phyloP scores from a whole-genome alignment of 1,139 yeast genomes.

The Lodderomyces parapsilosis region DNA sequence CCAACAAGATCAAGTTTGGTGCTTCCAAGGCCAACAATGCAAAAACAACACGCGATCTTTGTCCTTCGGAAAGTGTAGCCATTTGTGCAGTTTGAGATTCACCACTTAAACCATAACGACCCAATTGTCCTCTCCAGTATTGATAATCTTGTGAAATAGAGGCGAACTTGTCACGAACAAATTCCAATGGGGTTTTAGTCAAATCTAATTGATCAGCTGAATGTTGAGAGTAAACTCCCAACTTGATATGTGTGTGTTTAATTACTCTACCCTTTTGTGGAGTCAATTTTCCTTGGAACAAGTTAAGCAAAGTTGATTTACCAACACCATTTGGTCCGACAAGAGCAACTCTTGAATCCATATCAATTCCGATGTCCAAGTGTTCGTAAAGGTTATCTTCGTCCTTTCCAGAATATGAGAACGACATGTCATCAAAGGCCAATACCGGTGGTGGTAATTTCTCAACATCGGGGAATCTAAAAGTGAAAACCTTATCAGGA shows the following conservation, averaged over 20 bases:
- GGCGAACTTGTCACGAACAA: slow-evolving; percentile 92
- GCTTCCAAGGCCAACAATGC: slow-evolving; percentile 93
- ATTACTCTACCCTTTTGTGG: slow-evolving; percentile 95
- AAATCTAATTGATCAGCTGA: slow-evolving; percentile 97
- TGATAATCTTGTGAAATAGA: slow-evolving; percentile 94
- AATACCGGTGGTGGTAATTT: slow-evolving; percentile 98
- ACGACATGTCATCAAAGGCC: slow-evolving; percentile 93
- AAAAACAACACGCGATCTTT: slow-evolving; percentile 97
- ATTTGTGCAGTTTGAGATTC: slow-evolving; percentile 98
- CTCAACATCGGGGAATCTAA: slow-evolving; percentile 93
- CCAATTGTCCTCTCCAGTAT: slow-evolving; percentile 98
- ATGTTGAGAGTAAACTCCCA: slow-evolving; percentile 99
- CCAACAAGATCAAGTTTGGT: slow-evolving; percentile 91
- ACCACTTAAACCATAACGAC: slow-evolving; percentile 98
- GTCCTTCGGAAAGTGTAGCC: slow-evolving; percentile 99
- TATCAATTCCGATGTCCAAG: slow-evolving; percentile 96
- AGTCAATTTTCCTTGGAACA: slow-evolving; percentile 91
- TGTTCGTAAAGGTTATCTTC: slow-evolving; percentile 89
- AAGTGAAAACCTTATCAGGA: slow-evolving; percentile 88
- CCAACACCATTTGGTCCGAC: slow-evolving; percentile 99
- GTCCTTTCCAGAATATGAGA: slow-evolving; percentile 82
- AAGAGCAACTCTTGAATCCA: slow-evolving; percentile 97
- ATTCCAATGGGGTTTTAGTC: slow-evolving; percentile 92
- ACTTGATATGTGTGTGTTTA: slow-evolving; percentile 94
- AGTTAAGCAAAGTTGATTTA: slow-evolving; percentile 90